phyloP scores from a whole-genome alignment of 345 rosid genomes.

The Firmiana major region DNA sequence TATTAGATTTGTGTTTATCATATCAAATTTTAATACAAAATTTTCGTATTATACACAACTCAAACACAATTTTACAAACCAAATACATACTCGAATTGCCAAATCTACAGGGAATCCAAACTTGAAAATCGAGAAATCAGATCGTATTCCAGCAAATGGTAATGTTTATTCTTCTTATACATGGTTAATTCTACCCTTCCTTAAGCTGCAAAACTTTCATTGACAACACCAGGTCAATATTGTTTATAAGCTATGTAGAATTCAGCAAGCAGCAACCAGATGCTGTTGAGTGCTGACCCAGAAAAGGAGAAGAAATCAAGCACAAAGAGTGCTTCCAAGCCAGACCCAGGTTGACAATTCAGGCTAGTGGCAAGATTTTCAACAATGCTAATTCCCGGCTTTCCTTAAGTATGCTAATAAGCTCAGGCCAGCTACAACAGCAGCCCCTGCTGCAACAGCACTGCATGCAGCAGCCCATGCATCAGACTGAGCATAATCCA shows the following conservation, averaged over 20 bases:
- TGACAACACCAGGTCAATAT: neutral
- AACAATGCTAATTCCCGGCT: slow-evolving; percentile 38
- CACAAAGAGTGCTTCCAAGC: neutral
- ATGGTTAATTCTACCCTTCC: neutral
- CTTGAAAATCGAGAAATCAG: neutral
- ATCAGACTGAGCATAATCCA: slow-evolving; percentile 57
- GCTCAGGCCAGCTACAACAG: slow-evolving; percentile 82
- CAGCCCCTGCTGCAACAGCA: slow-evolving; percentile 92
- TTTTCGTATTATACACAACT: too few species aligned
- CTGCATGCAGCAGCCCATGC: slow-evolving; percentile 93
- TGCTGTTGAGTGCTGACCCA: neutral
- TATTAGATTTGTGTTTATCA: too few species aligned
- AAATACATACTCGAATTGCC: too few species aligned
- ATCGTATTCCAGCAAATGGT: neutral
- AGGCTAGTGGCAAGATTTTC: neutral
- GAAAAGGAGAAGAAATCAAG: neutral
- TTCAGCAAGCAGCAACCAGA: neutral
- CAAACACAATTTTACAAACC: too few species aligned
- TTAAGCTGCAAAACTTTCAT: neutral
- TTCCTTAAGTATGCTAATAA: slow-evolving; percentile 74
- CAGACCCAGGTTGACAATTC: slow-evolving; percentile 8
- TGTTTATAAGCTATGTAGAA: neutral
- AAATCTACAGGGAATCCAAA: neutral
- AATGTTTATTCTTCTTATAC: slow-evolving; percentile 3
- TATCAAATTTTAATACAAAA: too few species aligned